These are phyloP conservation scores for Debaryomycetaceae sp. DNA, from an alignment of 1,139 yeast species.

Conservation along the genomic window DNA sequence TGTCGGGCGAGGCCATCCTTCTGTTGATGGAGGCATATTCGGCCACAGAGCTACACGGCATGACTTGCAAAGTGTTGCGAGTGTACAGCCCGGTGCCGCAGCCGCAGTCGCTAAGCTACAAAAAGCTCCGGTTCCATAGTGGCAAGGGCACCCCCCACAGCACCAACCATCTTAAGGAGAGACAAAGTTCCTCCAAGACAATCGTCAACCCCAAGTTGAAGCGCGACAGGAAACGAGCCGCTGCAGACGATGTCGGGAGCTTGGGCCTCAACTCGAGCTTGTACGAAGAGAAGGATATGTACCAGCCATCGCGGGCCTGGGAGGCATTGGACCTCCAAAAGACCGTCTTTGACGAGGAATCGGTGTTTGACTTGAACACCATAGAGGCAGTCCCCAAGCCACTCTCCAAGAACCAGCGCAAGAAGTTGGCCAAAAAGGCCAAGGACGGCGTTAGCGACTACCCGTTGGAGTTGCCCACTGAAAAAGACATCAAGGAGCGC, in stretches of 20 bases:
- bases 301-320: slow-evolving; percentile 29
- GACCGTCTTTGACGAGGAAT: slow-evolving; percentile 19
- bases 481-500: slow-evolving; percentile 10
- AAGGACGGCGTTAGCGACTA: slow-evolving; percentile 13
- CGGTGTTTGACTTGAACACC: slow-evolving; percentile 8
- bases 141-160: no score
- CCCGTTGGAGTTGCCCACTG: slow-evolving; percentile 11
- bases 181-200: no score
- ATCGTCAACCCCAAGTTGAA: no score
- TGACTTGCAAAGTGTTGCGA: slow-evolving; percentile 33
- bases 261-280: no score
- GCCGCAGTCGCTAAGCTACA: no score
- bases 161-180: no score
- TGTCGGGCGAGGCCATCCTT: slow-evolving; percentile 33
- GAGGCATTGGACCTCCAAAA: slow-evolving; percentile 26
- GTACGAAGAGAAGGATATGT: not conserved
- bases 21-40: slow-evolving; percentile 35
- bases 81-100: slow-evolving; percentile 23
- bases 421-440: slow-evolving; percentile 26
- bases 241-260: no score
- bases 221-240: no score
- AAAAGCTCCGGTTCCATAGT: no score
- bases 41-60: slow-evolving; percentile 22
- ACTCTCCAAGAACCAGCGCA: slow-evolving; percentile 33
- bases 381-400: slow-evolving; percentile 15